These are phyloP conservation scores for Zymoseptoria passerinii DNA, from an alignment of 2,329 filamentous ascomycete genomes.

Conservation along the genomic window DNA sequence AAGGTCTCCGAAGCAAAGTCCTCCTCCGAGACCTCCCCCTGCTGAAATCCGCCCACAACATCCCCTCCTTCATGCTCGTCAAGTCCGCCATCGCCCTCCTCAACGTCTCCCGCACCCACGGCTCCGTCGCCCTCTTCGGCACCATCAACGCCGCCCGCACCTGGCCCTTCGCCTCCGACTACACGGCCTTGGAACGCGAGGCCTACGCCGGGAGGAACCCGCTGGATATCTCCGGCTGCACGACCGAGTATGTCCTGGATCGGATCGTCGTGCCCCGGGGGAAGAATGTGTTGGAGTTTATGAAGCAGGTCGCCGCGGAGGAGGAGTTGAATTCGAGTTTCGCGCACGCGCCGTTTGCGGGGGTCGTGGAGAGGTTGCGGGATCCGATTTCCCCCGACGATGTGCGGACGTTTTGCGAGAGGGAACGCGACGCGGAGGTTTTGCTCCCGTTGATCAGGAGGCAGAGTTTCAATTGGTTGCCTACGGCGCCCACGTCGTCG, in stretches of 20 bases:
- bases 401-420: slow-evolving; percentile 22
- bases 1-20: slow-evolving; percentile 23
- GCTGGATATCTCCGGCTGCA: slow-evolving; percentile 29
- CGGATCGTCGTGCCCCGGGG: slow-evolving; percentile 21
- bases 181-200: slow-evolving; percentile 22
- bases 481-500: no score
- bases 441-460: slow-evolving; percentile 23
- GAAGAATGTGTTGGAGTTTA: slow-evolving; percentile 21
- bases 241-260: slow-evolving; percentile 29
- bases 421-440: slow-evolving; percentile 25
- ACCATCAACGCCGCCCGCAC: slow-evolving; percentile 28
- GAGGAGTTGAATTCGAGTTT: slow-evolving; percentile 24
- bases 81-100: slow-evolving; percentile 27
- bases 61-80: slow-evolving; percentile 29
- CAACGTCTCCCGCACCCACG: slow-evolving; percentile 24
- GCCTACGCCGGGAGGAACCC: slow-evolving; percentile 25
- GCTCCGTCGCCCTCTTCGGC: slow-evolving; percentile 27
- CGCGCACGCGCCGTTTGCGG: slow-evolving; percentile 26
- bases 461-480: slow-evolving; percentile 21
- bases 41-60: slow-evolving; percentile 26
- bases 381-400: slow-evolving; percentile 22
- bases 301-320: slow-evolving; percentile 26
- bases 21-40: slow-evolving; percentile 20
- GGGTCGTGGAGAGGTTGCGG: slow-evolving; percentile 24
- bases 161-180: slow-evolving; percentile 28